Conservation (phyloP, 768 basidiomycete genomes). For the Leccinum longicurvipes region DNA sequence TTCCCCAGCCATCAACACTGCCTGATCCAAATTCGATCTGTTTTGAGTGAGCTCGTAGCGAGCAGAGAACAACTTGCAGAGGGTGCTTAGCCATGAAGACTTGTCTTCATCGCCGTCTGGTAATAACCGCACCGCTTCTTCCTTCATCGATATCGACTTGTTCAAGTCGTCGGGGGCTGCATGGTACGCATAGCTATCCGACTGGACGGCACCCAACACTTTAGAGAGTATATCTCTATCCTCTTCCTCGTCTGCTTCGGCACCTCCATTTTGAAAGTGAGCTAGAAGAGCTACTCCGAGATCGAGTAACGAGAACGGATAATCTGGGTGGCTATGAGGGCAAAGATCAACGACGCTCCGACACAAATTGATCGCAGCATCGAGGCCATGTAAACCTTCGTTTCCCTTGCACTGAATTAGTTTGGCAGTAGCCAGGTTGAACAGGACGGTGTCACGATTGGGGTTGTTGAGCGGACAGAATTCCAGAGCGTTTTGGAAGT, state of each 20-base stretch:
- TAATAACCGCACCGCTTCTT: not conserved
- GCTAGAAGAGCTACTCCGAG: not conserved
- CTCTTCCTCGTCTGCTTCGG: not conserved
- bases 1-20: not conserved
- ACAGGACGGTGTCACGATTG: constrained; percentile 5
- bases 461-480: constrained; percentile 11
- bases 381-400: not conserved
- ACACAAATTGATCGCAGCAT: not conserved
- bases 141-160: not conserved
- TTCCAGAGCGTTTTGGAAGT: constrained; percentile 7
- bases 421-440: constrained; percentile 7
- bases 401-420: not conserved
- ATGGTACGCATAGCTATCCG: not conserved
- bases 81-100: not conserved
- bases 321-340: not conserved
- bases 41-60: not conserved
- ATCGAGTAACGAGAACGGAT: not conserved
- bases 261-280: not conserved
- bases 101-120: not conserved
- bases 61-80: not conserved
- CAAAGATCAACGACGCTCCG: not conserved
- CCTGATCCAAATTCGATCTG: not conserved
- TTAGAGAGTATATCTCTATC: not conserved
- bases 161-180: not conserved
- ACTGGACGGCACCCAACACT: not conserved